Evolutionary conservation across 2,329 filamentous ascomycete species (phyloP).

Genomic region (Colletotrichum euphorbiae): DNA sequence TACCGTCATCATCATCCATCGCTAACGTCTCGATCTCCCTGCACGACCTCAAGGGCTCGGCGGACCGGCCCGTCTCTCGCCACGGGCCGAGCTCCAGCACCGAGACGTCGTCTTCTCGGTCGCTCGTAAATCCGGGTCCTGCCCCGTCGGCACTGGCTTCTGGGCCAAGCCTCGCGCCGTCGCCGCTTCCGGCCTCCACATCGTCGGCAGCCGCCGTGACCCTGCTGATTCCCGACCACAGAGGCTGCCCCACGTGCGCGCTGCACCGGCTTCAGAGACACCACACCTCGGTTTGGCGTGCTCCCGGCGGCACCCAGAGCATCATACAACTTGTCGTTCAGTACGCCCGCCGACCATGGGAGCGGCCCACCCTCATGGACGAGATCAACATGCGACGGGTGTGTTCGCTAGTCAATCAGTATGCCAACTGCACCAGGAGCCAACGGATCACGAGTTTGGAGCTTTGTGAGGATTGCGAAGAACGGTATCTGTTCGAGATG

Average conservation of each 20-base stretch:
- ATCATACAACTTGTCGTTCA: slow-evolving; percentile 7
- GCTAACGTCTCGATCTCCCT: background rate
- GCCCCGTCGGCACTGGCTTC: background rate
- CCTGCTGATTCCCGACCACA: slow-evolving; percentile 4
- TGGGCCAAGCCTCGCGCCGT: slow-evolving; percentile 1
- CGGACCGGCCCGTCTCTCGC: slow-evolving; percentile 8
- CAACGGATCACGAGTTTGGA: background rate
- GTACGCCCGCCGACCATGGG: background rate
- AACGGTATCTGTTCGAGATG: slow-evolving; percentile 7
- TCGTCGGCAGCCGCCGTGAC: background rate
- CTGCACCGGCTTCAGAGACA: background rate
- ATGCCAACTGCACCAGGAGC: background rate
- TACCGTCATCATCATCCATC: background rate
- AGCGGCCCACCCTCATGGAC: slow-evolving; percentile 5
- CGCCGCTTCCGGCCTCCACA: slow-evolving; percentile 5
- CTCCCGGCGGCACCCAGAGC: background rate
- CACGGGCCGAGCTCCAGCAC: background rate
- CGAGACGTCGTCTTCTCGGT: background rate
- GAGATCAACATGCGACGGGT: slow-evolving; percentile 12
- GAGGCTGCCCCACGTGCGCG: slow-evolving; percentile 1
- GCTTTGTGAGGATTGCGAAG: slow-evolving; percentile 9
- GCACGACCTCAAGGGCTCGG: slow-evolving; percentile 9
- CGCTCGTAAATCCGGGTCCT: background rate
- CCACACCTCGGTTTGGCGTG: slow-evolving; percentile 3
- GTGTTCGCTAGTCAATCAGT: slow-evolving; percentile 9